Evolutionary conservation across 2,329 filamentous ascomycete genomes (phyloP), one percentile per base, ranked within the genome.

Genomic region (Sporothrix pseudoabietina): DNA sequence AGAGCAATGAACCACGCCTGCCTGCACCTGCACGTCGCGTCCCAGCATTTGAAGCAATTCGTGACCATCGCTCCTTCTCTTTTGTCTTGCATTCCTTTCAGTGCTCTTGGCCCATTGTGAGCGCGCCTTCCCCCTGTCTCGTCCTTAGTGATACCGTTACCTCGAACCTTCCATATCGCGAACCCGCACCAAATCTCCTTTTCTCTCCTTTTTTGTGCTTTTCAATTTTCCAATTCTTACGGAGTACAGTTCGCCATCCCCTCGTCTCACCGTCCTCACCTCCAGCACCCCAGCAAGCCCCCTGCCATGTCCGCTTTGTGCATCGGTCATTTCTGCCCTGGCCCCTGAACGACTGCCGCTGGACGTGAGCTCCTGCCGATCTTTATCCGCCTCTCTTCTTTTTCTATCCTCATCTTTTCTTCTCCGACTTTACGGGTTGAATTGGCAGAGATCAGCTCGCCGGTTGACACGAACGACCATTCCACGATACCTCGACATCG

Each of bases 111-210:
- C 52, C 41, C n/a, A 22, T 44, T 57, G 22, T 32, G 22, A 52
- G 44, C 39, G 26, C 39, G 54, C 44, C 44, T 39, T 72, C 39
- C 69, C 69, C 54, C 39, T 52, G 26, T 63, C 61, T 9, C 10
- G n/a, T 19, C 39, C 10, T 49, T 65, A 30, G 72, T 71, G 72
- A 71, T 71, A 71, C 72, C 47, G 72, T 73, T 66, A 73, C 72
- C 26, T 73, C 22, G 57, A 47, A 14, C 39, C 59, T 63, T 66
- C 41, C 47, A 69, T 61, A 52, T 69, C 54, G 54, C 30, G 16
- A 22, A 54, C 26, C 26, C 32, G n/a, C 35, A 32, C 68, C 52
- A 71, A 55, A 32, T 61, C 52, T 26, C 69, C 32, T 16, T 49
- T 14, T 55, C 44, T 16, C 22, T 14, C 30, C 30, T 39, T 32